A percentile compares a stretch with the other conserved stretches of the same genome.
Conservation (phyloP, 495 filamentous ascomycete genomes). For the Penicillium waksmanii region DNA sequence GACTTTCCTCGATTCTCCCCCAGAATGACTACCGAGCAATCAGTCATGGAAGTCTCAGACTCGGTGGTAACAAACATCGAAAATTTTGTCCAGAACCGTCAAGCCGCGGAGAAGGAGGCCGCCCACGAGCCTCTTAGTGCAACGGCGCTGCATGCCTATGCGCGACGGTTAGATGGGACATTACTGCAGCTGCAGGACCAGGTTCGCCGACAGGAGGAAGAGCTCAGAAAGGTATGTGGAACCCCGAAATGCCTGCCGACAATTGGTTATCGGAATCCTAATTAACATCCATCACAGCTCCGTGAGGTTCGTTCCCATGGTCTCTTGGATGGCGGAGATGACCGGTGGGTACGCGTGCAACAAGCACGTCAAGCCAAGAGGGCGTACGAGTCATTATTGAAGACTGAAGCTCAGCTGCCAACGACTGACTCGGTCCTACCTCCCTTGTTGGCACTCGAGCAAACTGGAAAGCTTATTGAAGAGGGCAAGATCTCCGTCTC, state of each 20-base stretch:
- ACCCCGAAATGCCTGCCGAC: neutral
- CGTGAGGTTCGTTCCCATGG: conserved; percentile 47
- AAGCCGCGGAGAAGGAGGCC: conserved; percentile 40
- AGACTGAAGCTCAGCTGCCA: conserved; percentile 65
- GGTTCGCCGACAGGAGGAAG: conserved; percentile 67
- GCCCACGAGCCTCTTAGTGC: conserved; percentile 35
- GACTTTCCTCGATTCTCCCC: neutral
- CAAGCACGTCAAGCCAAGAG: conserved; percentile 62
- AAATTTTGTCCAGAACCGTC: conserved; percentile 41
- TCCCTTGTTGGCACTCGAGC: conserved; percentile 69
- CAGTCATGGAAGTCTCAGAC: conserved; percentile 39
- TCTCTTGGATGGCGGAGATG: conserved; percentile 40
- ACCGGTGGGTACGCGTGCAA: conserved; percentile 50
- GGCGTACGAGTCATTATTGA: conserved; percentile 65
- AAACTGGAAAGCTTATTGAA: conserved; percentile 61
- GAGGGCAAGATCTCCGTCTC: conserved; percentile 64
- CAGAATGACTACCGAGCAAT: neutral
- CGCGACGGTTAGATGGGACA: conserved; percentile 63
- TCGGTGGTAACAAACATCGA: conserved; percentile 42
- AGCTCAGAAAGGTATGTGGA: conserved; percentile 53
- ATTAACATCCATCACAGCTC: conserved; percentile 35
- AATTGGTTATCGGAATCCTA: conserved; percentile 16
- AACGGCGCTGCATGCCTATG: conserved; percentile 43
- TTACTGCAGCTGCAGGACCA: conserved; percentile 64
- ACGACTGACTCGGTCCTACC: conserved; percentile 68